phyloP scores from a whole-genome alignment of 2,329 filamentous ascomycete genomes.

The Penicillium sp. region DNA sequence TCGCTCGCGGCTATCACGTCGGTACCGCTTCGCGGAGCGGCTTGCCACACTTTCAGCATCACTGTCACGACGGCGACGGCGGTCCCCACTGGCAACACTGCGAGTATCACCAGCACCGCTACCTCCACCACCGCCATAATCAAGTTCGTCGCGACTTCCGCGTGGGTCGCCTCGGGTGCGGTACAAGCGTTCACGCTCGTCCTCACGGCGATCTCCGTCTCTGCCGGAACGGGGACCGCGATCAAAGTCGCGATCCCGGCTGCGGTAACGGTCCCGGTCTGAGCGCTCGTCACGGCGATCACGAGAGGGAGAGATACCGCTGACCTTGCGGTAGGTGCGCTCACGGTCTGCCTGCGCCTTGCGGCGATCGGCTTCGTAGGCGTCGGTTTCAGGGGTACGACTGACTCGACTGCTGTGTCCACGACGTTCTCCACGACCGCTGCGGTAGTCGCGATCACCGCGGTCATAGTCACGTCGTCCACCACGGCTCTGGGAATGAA shows the following conservation, averaged over 20 bases:
- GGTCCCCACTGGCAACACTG: conserved; percentile 62
- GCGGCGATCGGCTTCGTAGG: conserved; percentile 92
- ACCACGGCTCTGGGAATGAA: conserved; percentile 47
- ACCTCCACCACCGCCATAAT: conserved; percentile 80
- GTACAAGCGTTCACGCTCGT: conserved; percentile 85
- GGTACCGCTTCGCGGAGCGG: conserved; percentile 62
- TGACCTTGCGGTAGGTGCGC: conserved; percentile 85
- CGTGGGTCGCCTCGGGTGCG: conserved; percentile 77
- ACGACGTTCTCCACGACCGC: conserved; percentile 42
- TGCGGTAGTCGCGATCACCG: conserved; percentile 61
- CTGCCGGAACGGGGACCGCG: conserved; percentile 37
- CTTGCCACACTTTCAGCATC: conserved; percentile 65
- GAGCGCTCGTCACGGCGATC: conserved; percentile 42
- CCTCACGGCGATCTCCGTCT: conserved; percentile 62
- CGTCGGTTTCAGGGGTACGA: conserved; percentile 86
- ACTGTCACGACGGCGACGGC: conserved; percentile 76
- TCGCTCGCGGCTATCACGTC: conserved; percentile 43
- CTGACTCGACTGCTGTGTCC: conserved; percentile 61
- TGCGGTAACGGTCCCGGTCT: conserved; percentile 37
- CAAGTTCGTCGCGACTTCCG: conserved; percentile 80
- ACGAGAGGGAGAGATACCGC: conserved; percentile 56
- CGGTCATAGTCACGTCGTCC: conserved; percentile 54
- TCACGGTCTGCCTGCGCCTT: conserved; percentile 93
- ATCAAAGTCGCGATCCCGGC: conserved; percentile 45
- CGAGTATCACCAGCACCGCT: conserved; percentile 66